Conservation (phyloP, 1,284 basidiomycete genomes). For the Leucoagaricus sp. region DNA sequence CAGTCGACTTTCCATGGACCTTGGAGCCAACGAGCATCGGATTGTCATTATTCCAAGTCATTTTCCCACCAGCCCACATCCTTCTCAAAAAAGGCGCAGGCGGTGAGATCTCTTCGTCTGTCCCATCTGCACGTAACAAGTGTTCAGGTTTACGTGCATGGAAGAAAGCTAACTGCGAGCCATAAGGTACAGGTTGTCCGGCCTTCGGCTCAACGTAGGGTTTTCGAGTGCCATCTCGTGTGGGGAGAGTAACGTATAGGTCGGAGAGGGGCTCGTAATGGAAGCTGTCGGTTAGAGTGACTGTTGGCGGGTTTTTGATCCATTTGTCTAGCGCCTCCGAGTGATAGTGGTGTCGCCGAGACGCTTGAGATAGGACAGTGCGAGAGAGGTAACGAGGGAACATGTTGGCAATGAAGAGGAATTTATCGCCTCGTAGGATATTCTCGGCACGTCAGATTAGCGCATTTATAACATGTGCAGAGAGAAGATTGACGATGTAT, state of each 20-base stretch:
- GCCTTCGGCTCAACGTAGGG: conserved; percentile 41
- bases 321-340: conserved; percentile 46
- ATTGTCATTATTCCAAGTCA: conserved; percentile 57
- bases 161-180: conserved; percentile 78
- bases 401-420: background rate
- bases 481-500: background rate
- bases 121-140: conserved; percentile 67
- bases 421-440: background rate
- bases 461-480: background rate
- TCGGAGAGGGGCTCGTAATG: conserved; percentile 55
- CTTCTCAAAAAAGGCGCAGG: conserved; percentile 74
- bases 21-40: conserved; percentile 57
- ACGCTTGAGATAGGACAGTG: background rate
- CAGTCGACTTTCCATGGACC: conserved; percentile 50
- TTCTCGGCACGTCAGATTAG: no score
- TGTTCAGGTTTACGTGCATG: conserved; percentile 63
- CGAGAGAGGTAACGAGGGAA: conserved; percentile 1
- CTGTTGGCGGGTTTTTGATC: conserved; percentile 46
- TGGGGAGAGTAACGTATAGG: conserved; percentile 70
- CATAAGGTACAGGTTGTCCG: conserved; percentile 52
- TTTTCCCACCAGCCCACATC: conserved; percentile 84
- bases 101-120: conserved; percentile 70
- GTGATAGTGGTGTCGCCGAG: background rate
- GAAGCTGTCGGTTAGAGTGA: conserved; percentile 44
- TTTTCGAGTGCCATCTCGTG: conserved; percentile 55